These are phyloP conservation scores for Nannochloropsis gaditana DNA, from an alignment of 108 stramenopile species.

Conservation along the genomic window DNA sequence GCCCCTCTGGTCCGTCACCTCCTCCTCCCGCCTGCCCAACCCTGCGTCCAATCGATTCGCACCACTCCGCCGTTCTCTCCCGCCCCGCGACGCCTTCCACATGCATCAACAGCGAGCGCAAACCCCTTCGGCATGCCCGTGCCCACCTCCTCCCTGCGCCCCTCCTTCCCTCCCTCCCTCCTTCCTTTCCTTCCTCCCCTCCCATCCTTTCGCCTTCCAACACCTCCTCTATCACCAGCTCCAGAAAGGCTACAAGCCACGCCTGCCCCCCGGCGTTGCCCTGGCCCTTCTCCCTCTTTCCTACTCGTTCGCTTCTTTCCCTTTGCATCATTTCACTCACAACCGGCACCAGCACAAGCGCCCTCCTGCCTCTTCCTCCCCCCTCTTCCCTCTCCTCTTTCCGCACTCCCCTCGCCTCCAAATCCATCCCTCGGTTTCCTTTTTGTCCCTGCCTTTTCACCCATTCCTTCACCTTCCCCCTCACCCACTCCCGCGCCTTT, in stretches of 20 bases:
- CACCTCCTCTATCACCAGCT: too few species aligned
- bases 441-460: neutral
- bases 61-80: neutral
- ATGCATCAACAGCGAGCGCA: too few species aligned
- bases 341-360: neutral
- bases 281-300: too few species aligned
- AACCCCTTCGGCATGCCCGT: too few species aligned
- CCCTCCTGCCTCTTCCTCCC: neutral
- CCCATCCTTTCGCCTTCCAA: neutral
- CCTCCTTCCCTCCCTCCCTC: neutral
- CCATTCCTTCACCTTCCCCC: neutral
- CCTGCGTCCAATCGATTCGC: neutral
- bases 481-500: neutral
- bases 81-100: neutral
- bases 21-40: neutral
- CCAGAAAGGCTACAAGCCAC: too few species aligned
- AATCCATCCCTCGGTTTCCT: too few species aligned
- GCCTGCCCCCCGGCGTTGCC: too few species aligned
- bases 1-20: neutral
- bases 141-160: neutral
- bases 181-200: neutral
- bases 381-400: neutral
- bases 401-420: neutral
- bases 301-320: neutral
- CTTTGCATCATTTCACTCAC: neutral